These are phyloP conservation scores for Hypoxylon trugodes DNA, from an alignment of 495 filamentous ascomycete genomes.

Conservation along the genomic window DNA sequence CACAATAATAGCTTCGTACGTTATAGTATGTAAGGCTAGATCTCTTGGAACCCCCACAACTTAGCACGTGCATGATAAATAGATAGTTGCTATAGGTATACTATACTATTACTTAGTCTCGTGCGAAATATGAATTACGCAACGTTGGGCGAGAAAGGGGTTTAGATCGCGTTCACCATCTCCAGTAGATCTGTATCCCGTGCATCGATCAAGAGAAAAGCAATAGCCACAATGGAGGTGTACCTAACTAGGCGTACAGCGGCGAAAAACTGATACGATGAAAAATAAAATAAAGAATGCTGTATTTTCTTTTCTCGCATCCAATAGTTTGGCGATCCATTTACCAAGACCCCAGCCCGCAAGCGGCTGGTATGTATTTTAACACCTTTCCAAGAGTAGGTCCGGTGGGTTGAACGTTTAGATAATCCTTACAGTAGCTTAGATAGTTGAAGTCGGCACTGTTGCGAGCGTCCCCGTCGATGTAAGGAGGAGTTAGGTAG, in stretches of 20 bases:
- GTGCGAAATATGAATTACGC: conserved; percentile 15
- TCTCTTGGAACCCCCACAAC: conserved; percentile 29
- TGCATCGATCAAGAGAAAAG: conserved; percentile 21
- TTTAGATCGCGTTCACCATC: not conserved
- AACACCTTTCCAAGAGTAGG: not conserved
- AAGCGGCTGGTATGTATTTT: conserved; percentile 5
- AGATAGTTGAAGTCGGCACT: not conserved
- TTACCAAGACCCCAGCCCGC: conserved; percentile 9
- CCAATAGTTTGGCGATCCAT: conserved; percentile 22
- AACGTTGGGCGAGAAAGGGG: conserved; percentile 13
- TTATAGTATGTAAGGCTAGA: conserved; percentile 25
- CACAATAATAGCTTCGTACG: too few relatives aligned
- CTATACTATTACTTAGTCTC: conserved; percentile 11
- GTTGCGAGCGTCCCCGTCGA: not conserved
- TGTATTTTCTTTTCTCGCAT: conserved; percentile 18
- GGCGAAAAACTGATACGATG: not conserved
- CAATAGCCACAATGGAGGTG: not conserved
- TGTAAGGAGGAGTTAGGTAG: too few relatives aligned
- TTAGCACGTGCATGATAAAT: conserved; percentile 22
- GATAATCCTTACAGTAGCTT: too few relatives aligned
- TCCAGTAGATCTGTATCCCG: conserved; percentile 12
- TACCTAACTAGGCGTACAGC: too few relatives aligned
- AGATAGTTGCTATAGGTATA: too few relatives aligned
- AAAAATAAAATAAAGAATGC: not conserved
- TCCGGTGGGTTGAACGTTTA: too few relatives aligned